Evolutionary conservation across 2,329 filamentous ascomycete genomes (phyloP).

Genomic region (Eutypella sp.): DNA sequence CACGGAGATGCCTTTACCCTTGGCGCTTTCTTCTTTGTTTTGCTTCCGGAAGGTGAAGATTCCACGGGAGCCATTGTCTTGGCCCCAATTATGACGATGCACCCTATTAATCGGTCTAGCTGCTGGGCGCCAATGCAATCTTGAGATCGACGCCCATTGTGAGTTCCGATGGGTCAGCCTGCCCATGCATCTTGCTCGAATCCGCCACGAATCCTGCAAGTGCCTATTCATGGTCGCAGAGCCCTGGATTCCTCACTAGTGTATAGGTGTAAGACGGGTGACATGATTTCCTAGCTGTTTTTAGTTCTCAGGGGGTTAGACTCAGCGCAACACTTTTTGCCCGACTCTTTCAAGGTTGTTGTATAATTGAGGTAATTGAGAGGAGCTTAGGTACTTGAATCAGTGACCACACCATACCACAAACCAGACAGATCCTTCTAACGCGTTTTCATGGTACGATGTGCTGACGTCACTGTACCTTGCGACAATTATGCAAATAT

Average conservation of each 20-base stretch:
- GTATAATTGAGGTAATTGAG: neutral
- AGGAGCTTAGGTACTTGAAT: too few species aligned
- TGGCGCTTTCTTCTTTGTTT: conserved; percentile 11
- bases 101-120: conserved; percentile 2
- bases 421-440: too few species aligned
- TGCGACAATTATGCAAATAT: neutral
- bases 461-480: conserved; percentile 8
- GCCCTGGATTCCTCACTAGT: conserved; percentile 6
- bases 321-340: neutral
- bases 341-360: neutral
- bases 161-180: conserved; percentile 9
- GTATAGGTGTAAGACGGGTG: conserved; percentile 3
- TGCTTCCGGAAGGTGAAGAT: conserved; percentile 21
- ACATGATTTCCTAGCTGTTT: conserved; percentile 12
- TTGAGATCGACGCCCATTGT: conserved; percentile 11
- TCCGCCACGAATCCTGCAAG: conserved; percentile 11
- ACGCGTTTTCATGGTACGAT: conserved; percentile 7
- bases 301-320: neutral
- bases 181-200: conserved; percentile 6
- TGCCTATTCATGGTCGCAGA: conserved; percentile 12
- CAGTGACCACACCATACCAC: too few species aligned
- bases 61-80: conserved; percentile 16
- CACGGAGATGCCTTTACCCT: conserved; percentile 23
- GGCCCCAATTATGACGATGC: conserved; percentile 7
- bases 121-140: neutral